Base-by-base conservation (phyloP, 441 rosid species). In the Dalechampia spathulata region DNA sequence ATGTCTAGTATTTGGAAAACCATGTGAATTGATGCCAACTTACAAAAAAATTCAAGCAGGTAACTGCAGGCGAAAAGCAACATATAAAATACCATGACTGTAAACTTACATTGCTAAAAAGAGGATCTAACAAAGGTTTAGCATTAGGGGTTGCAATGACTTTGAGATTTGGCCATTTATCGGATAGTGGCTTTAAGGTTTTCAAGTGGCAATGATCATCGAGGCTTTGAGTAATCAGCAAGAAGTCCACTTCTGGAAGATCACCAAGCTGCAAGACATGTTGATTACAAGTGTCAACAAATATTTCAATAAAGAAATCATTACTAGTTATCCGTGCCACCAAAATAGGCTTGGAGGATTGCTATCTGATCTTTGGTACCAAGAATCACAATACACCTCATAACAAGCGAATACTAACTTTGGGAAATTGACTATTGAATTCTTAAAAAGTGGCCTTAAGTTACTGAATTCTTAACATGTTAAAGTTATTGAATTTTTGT, bases 191-290 rank as follows among this genome's bases (percentile, higher is more conserved):
- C 63, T 68, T 78, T 32, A 87, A 71, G 49, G 96, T 88, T 72
- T 80, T 91, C 66, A 91, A 68, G 70, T 88, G 96, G 72, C 96
- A 91, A 64, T 91, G 96, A 63, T 91, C 95, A 67, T 86, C 96
- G 43, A 86, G 95, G 77, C 95, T 87, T 81, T 91, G 96, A n/a
- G 95, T 86, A 28, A 91, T 88, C 72, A 87, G 74, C 15, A 91
- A 60, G 61, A 81, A 83, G 69, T 87, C 93, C 60, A 84, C 58
- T 64, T 73, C 68, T 62, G 87, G 93, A 73, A 87, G 81, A 75
- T 85, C 88, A 72, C 75, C 74, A 52, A 91, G 95, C 98, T 91
- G 86, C 80, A 78, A 21, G 7, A 52, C 42, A 61, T 68, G 22
- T 64, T 52, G 23, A 37, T 62, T 16, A 46, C 14, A 44, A 66